Percentiles rank a stretch among this genome's conserved stretches.
phyloP scores from a whole-genome alignment of 1,284 basidiomycete species.

The Pseudozyma pruni region DNA sequence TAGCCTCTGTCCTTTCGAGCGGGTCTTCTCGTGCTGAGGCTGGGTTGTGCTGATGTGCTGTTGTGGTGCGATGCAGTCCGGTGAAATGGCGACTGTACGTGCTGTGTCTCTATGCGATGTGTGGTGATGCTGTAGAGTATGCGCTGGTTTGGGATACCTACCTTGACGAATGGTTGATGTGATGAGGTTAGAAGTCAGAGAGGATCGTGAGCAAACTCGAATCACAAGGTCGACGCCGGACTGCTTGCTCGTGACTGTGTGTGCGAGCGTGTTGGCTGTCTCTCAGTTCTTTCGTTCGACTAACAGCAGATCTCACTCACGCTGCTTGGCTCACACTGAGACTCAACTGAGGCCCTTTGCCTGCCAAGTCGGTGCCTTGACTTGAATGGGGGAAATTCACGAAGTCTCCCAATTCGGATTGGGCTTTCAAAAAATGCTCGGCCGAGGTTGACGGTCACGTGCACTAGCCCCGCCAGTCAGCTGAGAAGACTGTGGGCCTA shows the following conservation, averaged over 20 bases:
- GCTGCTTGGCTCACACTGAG: no score
- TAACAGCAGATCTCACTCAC: no score
- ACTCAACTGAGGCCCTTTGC: no score
- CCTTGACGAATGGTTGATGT: slow-evolving; percentile 55
- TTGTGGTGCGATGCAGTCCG: slow-evolving; percentile 4
- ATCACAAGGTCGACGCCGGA: slow-evolving; percentile 27
- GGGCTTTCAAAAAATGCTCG: no score
- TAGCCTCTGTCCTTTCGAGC: no score
- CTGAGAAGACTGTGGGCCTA: no score
- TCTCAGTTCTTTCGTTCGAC: background rate
- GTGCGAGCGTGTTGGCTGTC: slow-evolving; percentile 1
- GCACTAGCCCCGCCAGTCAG: no score
- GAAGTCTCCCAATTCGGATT: no score
- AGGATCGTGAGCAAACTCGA: slow-evolving; percentile 52
- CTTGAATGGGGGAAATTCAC: no score
- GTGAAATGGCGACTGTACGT: slow-evolving; percentile 2
- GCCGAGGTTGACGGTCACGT: no score
- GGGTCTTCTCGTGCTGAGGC: slow-evolving; percentile 5
- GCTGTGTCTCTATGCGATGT: slow-evolving; percentile 25
- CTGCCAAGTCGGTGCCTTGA: no score
- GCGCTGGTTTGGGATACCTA: slow-evolving; percentile 33
- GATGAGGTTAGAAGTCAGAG: slow-evolving; percentile 48
- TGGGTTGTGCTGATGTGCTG: slow-evolving; percentile 1
- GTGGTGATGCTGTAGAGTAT: slow-evolving; percentile 13
- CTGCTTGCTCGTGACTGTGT: background rate